phyloP scores from a whole-genome alignment of 495 filamentous ascomycete genomes.

The Hyaloscypha finlandica region DNA sequence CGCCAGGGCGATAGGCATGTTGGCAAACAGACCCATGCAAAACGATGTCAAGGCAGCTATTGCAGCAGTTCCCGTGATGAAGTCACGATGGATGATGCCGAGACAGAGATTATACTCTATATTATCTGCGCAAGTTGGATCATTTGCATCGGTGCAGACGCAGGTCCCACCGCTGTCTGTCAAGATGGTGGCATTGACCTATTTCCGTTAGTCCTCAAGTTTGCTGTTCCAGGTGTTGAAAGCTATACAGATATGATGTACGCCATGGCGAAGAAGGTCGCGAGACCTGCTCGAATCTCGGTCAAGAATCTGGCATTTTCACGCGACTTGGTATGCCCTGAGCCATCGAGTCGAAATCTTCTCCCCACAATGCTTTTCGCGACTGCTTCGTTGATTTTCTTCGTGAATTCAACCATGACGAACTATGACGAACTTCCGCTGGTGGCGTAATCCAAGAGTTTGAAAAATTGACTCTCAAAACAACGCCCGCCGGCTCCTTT shows the following conservation, averaged over 20 bases:
- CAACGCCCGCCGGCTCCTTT: no score
- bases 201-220: conserved; percentile 29
- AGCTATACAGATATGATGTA: conserved; percentile 62
- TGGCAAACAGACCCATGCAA: conserved; percentile 70
- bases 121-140: conserved; percentile 54
- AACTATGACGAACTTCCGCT: neutral
- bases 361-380: conserved; percentile 10
- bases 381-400: conserved; percentile 7
- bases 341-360: conserved; percentile 64
- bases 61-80: conserved; percentile 78
- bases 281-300: conserved; percentile 72
- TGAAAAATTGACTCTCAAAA: no score
- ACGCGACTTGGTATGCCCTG: conserved; percentile 54
- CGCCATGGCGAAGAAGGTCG: conserved; percentile 83
- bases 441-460: no score
- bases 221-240: conserved; percentile 26
- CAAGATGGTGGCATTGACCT: conserved; percentile 67
- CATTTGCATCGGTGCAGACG: conserved; percentile 53
- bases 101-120: conserved; percentile 63
- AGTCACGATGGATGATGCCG: conserved; percentile 66
- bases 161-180: conserved; percentile 69
- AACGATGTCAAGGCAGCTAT: conserved; percentile 69
- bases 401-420: conserved; percentile 12
- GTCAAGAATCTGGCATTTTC: conserved; percentile 73
- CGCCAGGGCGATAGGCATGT: conserved; percentile 46